A percentile compares a stretch with the other conserved stretches of the same genome.
phyloP scores from a whole-genome alignment of 352 stramenopile species.

The Phytophthora sansomeana region DNA sequence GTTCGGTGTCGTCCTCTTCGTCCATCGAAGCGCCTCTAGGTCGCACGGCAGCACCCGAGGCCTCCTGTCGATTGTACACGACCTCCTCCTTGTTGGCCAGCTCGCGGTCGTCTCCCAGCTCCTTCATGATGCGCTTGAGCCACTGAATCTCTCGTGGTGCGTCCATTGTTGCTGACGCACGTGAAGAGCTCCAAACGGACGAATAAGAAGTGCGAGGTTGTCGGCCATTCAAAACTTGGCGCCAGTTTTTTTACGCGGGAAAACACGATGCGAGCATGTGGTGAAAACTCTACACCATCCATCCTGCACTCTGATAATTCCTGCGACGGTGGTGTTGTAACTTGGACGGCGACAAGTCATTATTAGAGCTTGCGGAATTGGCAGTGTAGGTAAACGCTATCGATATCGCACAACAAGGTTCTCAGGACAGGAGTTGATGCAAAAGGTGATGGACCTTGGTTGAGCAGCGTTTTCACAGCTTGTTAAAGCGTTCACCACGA shows the following conservation, averaged over 20 bases:
- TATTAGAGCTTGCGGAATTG: too few species aligned
- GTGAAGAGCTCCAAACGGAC: neutral
- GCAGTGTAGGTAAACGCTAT: too few species aligned
- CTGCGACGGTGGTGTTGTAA: too few species aligned
- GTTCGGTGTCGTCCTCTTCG: conserved; percentile 16
- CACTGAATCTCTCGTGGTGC: conserved; percentile 15
- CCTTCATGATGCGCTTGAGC: conserved; percentile 21
- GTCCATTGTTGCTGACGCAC: neutral
- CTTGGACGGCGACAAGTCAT: too few species aligned
- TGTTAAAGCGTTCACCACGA: too few species aligned
- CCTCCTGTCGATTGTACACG: neutral
- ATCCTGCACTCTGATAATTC: too few species aligned
- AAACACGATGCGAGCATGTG: neutral
- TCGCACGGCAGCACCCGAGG: neutral
- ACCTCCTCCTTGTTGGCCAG: neutral
- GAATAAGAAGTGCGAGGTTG: conserved; percentile 1
- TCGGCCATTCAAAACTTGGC: neutral
- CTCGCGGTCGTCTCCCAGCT: conserved; percentile 6
- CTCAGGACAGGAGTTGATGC: too few species aligned
- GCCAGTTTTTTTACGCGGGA: conserved; percentile 3
- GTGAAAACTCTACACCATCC: too few species aligned
- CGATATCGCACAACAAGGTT: too few species aligned
- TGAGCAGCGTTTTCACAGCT: too few species aligned
- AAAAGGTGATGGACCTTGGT: too few species aligned
- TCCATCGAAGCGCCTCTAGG: neutral